Conservation (phyloP, 2,329 filamentous ascomycete genomes). For the Trichothecium sympodiale region DNA sequence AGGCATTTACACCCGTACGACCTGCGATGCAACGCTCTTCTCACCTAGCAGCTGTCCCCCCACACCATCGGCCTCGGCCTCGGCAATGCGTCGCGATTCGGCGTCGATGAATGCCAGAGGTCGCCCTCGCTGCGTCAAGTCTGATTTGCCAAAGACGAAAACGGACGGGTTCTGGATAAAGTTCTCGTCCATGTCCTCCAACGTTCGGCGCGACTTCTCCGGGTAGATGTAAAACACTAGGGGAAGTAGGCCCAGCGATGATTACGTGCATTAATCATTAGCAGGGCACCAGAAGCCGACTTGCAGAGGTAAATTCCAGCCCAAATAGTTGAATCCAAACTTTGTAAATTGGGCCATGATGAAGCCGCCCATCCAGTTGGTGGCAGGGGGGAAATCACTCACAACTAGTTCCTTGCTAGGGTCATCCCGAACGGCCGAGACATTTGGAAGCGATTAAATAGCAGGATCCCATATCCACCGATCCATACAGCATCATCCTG, state of each 20-base stretch:
- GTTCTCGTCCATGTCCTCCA: constrained; percentile 38
- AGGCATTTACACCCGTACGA: constrained; percentile 1
- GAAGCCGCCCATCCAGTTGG: constrained; percentile 32
- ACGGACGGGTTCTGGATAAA: constrained; percentile 19
- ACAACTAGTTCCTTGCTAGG: constrained; percentile 14
- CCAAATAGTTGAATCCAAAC: constrained; percentile 25
- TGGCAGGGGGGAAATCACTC: constrained; percentile 14
- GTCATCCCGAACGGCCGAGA: constrained; percentile 18
- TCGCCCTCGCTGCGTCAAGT: constrained; percentile 22
- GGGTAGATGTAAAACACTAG: constrained; percentile 38
- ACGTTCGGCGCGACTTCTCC: constrained; percentile 32
- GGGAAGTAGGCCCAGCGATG: constrained; percentile 22
- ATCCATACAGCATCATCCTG: constrained; percentile 28
- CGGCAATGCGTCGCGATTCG: constrained; percentile 17
- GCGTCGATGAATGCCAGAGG: constrained; percentile 23
- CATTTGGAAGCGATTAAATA: constrained; percentile 25
- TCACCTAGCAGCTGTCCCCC: neutral
- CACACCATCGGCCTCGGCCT: constrained; percentile 6
- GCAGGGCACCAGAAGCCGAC: constrained; percentile 7
- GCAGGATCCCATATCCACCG: constrained; percentile 20
- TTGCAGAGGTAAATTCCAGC: constrained; percentile 31
- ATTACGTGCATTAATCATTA: constrained; percentile 15
- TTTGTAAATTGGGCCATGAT: constrained; percentile 33
- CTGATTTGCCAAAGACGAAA: constrained; percentile 20
- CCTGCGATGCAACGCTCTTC: constrained; percentile 1